phyloP scores from a whole-genome alignment of 257 asterid genomes.

The Fraxinus americana region DNA sequence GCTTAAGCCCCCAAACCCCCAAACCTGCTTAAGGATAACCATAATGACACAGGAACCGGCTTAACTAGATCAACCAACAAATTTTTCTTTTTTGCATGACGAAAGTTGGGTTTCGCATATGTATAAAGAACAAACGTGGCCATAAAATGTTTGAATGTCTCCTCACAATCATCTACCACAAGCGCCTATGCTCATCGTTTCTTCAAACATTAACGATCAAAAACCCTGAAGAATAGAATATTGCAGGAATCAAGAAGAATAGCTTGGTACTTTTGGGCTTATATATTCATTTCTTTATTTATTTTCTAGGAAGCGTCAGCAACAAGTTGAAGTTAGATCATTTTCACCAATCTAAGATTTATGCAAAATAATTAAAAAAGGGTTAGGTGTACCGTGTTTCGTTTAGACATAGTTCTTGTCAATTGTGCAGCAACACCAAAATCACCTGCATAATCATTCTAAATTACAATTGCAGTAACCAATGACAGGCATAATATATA shows the following conservation, averaged over 20 bases:
- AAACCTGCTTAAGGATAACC: background rate
- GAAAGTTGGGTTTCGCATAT: background rate
- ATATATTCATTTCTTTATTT: conserved; percentile 10
- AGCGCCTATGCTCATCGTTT: background rate
- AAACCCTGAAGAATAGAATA: background rate
- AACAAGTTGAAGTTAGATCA: conserved; percentile 9
- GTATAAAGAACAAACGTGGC: background rate
- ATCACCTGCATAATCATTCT: conserved; percentile 66
- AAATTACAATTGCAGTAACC: conserved; percentile 18
- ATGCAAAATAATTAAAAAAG: conserved; percentile 9
- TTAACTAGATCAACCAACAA: conserved; percentile 9
- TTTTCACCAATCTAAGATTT: conserved; percentile 10
- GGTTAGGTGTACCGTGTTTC: conserved; percentile 73
- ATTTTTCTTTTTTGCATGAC: conserved; percentile 11
- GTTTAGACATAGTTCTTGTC: conserved; percentile 99
- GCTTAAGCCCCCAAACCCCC: conserved; percentile 18
- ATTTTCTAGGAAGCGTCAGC: conserved; percentile 19
- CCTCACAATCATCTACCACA: conserved; percentile 10
- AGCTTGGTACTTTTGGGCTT: conserved; percentile 13
- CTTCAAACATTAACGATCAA: conserved; percentile 4
- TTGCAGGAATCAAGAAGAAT: conserved; percentile 10
- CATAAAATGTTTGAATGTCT: background rate
- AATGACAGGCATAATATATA: conserved; percentile 17
- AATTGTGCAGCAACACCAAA: conserved; percentile 99
- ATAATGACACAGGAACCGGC: conserved; percentile 1